Evolutionary conservation across 345 rosid genomes (phyloP).

Genomic region (Murraya koenigii): DNA sequence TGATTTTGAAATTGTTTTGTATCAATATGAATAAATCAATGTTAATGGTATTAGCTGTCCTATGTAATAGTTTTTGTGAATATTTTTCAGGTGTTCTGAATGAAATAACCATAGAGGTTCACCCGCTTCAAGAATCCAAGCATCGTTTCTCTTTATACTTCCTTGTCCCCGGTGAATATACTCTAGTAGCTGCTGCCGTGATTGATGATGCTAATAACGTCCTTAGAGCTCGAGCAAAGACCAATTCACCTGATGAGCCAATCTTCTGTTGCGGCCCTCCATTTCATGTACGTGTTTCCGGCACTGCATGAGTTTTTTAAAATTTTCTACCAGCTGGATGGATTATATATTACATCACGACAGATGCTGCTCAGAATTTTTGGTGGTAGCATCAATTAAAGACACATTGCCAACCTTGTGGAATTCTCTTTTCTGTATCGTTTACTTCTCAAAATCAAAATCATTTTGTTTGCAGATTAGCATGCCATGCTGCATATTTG

Average conservation of each 20-base stretch:
- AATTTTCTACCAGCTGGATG: background rate
- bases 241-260: slow-evolving; percentile 71
- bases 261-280: slow-evolving; percentile 96
- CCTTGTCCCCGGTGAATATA: slow-evolving; percentile 94
- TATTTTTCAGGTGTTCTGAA: slow-evolving; percentile 56
- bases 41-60: background rate
- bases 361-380: background rate
- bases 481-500: background rate
- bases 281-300: slow-evolving; percentile 67
- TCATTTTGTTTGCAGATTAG: background rate
- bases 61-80: background rate
- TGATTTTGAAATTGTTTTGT: background rate
- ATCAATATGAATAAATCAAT: background rate
- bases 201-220: slow-evolving; percentile 81
- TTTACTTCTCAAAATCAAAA: background rate
- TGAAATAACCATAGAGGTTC: slow-evolving; percentile 75
- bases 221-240: slow-evolving; percentile 80
- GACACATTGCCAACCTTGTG: background rate
- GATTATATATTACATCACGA: background rate
- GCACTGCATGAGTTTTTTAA: slow-evolving; percentile 39
- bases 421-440: background rate
- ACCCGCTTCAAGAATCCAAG: slow-evolving; percentile 67
- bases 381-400: background rate
- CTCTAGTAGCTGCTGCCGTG: slow-evolving; percentile 80
- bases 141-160: slow-evolving; percentile 81